These are phyloP conservation scores for Plasmodium gonderi DNA, from an alignment of 169 alveolate species.

Conservation along the genomic window DNA sequence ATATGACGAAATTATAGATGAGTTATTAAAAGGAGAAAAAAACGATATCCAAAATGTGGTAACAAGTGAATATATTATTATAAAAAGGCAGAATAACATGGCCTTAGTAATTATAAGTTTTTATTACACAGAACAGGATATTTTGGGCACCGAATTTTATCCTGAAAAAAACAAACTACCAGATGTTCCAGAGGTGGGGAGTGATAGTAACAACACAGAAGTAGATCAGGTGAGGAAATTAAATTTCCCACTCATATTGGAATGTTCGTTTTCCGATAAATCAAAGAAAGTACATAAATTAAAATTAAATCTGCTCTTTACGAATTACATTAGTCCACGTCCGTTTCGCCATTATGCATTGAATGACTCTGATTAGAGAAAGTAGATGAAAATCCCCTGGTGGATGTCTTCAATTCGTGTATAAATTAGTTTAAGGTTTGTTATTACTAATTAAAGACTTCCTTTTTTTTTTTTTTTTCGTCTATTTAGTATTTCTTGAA, in stretches of 20 bases:
- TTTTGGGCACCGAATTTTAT: not conserved
- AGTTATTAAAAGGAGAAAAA: slow-evolving; percentile 13
- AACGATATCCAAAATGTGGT: slow-evolving; percentile 21
- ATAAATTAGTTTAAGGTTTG: not conserved
- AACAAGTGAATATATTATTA: slow-evolving; percentile 7
- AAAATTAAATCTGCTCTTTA: slow-evolving; percentile 36
- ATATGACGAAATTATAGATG: slow-evolving; percentile 62
- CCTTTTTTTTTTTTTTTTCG: not conserved
- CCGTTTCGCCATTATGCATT: slow-evolving; percentile 35
- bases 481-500: not conserved
- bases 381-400: not conserved
- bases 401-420: not conserved
- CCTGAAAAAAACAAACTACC: not conserved
- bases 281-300: slow-evolving; percentile 43
- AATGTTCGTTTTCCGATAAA: slow-evolving; percentile 66
- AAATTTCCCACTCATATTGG: slow-evolving; percentile 54
- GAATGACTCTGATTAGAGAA: slow-evolving; percentile 5
- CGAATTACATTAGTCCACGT: slow-evolving; percentile 32
- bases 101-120: slow-evolving; percentile 64
- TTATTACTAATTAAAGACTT: not conserved
- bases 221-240: slow-evolving; percentile 13
- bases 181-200: not conserved
- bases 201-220: not conserved
- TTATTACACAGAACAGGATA: not conserved
- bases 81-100: slow-evolving; percentile 56